Evolutionary conservation across 495 filamentous ascomycete species (phyloP).

Genomic region (Tirmania nivea): DNA sequence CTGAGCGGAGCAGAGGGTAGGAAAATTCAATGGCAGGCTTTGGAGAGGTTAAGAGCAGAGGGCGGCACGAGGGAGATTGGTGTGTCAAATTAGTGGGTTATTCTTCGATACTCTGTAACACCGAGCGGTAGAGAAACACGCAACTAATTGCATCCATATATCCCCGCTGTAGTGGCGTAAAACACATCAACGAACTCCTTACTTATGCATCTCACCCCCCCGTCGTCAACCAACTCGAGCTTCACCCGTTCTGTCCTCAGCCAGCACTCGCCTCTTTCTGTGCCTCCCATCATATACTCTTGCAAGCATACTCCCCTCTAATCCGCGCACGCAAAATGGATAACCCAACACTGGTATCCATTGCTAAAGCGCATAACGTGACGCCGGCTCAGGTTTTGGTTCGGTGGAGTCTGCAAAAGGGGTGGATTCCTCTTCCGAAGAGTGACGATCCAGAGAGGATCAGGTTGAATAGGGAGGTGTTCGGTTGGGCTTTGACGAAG

Average conservation of each 20-base stretch:
- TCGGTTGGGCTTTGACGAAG: constrained; percentile 24
- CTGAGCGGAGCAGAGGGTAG: constrained; percentile 35
- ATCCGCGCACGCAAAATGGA: constrained; percentile 44
- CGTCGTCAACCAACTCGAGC: constrained; percentile 63
- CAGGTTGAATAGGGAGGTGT: constrained; percentile 37
- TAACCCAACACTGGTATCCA: constrained; percentile 35
- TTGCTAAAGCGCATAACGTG: constrained; percentile 51
- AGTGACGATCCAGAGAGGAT: constrained; percentile 45
- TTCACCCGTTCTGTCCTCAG: constrained; percentile 74
- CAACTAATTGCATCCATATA: not conserved
- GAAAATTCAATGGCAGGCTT: constrained; percentile 41
- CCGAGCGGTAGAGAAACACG: not conserved
- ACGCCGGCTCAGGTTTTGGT: constrained; percentile 58
- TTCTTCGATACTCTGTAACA: too few relatives aligned
- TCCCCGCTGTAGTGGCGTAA: constrained; percentile 25
- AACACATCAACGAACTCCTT: constrained; percentile 53
- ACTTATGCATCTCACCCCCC: constrained; percentile 49
- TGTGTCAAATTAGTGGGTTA: constrained; percentile 34
- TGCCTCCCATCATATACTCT: constrained; percentile 38
- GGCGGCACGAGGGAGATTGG: constrained; percentile 45
- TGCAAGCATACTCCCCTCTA: constrained; percentile 66
- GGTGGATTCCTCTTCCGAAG: constrained; percentile 54
- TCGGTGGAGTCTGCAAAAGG: constrained; percentile 74
- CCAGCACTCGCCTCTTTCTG: constrained; percentile 61
- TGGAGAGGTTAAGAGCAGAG: constrained; percentile 38